Conservation (phyloP, 1,139 yeast genomes). For the Candida pseudoviswanathii region DNA sequence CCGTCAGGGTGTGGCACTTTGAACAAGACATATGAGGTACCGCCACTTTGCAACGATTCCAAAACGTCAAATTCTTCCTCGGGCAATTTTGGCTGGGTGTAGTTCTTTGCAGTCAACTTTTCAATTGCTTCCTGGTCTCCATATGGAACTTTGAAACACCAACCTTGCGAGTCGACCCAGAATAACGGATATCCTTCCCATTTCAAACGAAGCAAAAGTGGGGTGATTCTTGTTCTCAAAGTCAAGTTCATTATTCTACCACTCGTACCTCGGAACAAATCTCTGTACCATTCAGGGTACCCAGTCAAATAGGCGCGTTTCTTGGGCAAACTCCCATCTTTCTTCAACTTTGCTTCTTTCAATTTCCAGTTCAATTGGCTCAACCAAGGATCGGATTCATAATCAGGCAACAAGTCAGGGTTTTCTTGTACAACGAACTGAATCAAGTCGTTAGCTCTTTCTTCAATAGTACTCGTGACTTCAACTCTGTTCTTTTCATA, state of each 20-base stretch:
- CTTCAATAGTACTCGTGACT: constrained; percentile 60
- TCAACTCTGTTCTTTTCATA: constrained; percentile 60
- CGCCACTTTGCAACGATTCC: constrained; percentile 27
- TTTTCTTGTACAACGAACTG: constrained; percentile 29
- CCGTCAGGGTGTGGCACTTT: constrained; percentile 95
- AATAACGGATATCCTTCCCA: constrained; percentile 87
- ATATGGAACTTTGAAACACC: constrained; percentile 76
- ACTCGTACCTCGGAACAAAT: constrained; percentile 54
- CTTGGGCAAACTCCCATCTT: constrained; percentile 75
- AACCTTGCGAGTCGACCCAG: constrained; percentile 81
- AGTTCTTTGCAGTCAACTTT: constrained; percentile 53
- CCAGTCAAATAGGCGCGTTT: constrained; percentile 82
- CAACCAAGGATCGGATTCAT: constrained; percentile 79
- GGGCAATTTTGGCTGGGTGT: constrained; percentile 40
- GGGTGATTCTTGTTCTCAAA: constrained; percentile 73
- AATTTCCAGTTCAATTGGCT: constrained; percentile 86
- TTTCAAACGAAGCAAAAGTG: constrained; percentile 69
- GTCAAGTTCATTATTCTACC: constrained; percentile 56
- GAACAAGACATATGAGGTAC: constrained; percentile 42
- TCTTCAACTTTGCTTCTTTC: constrained; percentile 60
- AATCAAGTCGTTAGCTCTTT: constrained; percentile 64
- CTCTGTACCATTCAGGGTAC: constrained; percentile 92
- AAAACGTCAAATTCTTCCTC: constrained; percentile 25
- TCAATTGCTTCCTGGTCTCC: constrained; percentile 36
- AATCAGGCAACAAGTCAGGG: constrained; percentile 29